Base-by-base conservation (phyloP, 331 rosid species). In the Rosa hybrid region DNA sequence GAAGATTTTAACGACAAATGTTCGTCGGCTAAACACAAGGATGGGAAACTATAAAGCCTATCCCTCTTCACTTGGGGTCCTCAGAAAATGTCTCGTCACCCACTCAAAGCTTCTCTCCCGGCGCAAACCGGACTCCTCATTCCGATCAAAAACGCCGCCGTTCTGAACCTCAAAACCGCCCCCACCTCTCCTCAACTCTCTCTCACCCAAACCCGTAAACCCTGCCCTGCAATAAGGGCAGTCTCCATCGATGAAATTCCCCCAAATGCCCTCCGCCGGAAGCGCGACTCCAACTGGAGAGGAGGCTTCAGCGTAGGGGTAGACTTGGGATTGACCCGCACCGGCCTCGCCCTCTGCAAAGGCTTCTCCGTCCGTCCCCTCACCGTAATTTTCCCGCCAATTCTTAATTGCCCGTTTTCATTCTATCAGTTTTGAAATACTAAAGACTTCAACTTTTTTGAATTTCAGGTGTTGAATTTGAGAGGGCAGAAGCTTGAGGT, bases 271-370 rank as follows among this genome's bases (percentile, higher is more conserved):
- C 79, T 90, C 44, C 89, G 88, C 51, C 90, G 90, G 84, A 90
- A 90, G 72, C 80, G 60, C 9, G 91, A 93, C 44, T 81, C 93
- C 1, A 82, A 84, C 8, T 93, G 98, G 98, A 86, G 89, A 80
- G 96, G 96, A 54, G 98, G 97, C 3, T 95, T 95, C 84, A 93
- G 97, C 49, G 86, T 95, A 20, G 99, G 99, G 41, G 80, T 95
- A 0, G 99, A 95, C 81, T 80, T 95, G 84, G 99, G 98, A 41
- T 65, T 88, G 88, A 83, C 91, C n/a, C 94, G 98, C 41, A 91
- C 93, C 60, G 98, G 99, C 60, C 80, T 95, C 60, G 97, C 98
- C 16, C 82, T 95, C 50, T 93, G 98, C 78, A 92, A 91, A 88
- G 99, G 99, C 79, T 95, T 83, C 89, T 8, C 86, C 44, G 41